Base-by-base conservation (phyloP, 768 basidiomycete species). In the Agaricus sinodeliciosus region DNA sequence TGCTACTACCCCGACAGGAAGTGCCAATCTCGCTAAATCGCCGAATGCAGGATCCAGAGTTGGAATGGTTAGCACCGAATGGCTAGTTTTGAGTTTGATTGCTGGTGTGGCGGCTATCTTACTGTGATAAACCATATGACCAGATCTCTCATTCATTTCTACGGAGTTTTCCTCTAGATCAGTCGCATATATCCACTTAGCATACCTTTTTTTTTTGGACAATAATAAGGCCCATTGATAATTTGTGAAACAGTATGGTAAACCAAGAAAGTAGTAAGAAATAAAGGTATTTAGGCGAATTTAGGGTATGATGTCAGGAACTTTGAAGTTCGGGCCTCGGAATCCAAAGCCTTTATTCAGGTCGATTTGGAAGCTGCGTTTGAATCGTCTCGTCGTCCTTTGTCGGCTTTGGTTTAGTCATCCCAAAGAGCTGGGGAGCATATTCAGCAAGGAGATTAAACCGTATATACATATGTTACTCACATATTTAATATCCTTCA, bases 401-500 rank as follows among this genome's bases (percentile, higher is more conserved):
- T 5, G 40, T 11, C 12, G 42, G 31, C 25, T 41, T 28, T 4
- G 55, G 46, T 13, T 42, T 48, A 16, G 51, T 44, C 67, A 74
- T 71, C 15, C 70, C 71, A 49, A 73, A 74, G 45, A 74, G 68
- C 68, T 72, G 45, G 18, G 39, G 26, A 31, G 11, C 11, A 28
- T 7, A 31, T 31, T 31, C 31, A 31, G 31, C n/a, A 28, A 35
- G 7, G 13, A 35, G 47, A 31, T 56, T 12, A 50, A 51, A 9
- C 12, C 6, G 51, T 2, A 18, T 7, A 36, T 39, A 3, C n/a
- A 48, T 19, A 13, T 7, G 37, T 11, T 9, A 69, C 79, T 42
- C 55, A 84, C 84, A 49, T 74, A 74, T 69, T 78, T 81, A 55
- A 87, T 78, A 63, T 87, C 82, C 59, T 75, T 80, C n/a, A 85